A percentile compares a stretch with the other conserved stretches of the same genome.
phyloP scores from a whole-genome alignment of 73 alveolate genomes.

The Paraurostyla sp. region DNA sequence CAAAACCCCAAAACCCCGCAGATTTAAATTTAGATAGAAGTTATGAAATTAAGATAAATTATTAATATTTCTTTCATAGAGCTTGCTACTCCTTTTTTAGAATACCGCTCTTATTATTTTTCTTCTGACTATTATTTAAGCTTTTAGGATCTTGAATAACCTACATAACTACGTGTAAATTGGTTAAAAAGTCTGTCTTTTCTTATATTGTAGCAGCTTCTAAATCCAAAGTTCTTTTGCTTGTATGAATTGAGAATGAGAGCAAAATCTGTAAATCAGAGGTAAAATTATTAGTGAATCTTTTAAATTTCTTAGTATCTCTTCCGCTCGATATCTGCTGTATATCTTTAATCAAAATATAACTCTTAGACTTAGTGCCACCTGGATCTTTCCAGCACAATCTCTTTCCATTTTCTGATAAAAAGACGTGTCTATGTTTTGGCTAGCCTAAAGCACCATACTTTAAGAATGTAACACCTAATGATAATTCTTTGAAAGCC shows the following conservation, averaged over 20 bases:
- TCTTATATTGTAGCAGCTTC: constrained; percentile 45
- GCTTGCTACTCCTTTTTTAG: not conserved
- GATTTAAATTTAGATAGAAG: not conserved
- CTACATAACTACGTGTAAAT: not conserved
- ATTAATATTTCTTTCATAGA: not conserved
- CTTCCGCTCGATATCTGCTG: constrained; percentile 11
- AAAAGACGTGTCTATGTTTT: constrained; percentile 25
- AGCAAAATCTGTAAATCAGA: not conserved
- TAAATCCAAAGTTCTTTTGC: constrained; percentile 21
- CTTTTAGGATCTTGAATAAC: constrained; percentile 23
- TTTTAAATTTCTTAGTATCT: constrained; percentile 48
- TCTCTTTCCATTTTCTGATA: constrained; percentile 40
- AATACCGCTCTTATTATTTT: not conserved
- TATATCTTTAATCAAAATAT: constrained; percentile 20
- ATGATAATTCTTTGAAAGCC: constrained; percentile 27
- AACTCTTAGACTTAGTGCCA: constrained; percentile 7
- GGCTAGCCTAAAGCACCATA: constrained; percentile 59
- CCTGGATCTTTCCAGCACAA: constrained; percentile 59
- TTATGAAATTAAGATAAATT: not conserved
- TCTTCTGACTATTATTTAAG: not conserved
- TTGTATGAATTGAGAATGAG: constrained; percentile 37
- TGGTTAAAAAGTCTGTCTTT: not conserved
- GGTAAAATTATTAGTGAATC: not conserved
- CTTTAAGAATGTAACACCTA: constrained; percentile 36
- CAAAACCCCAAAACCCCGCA: constrained; percentile 11